Base-by-base conservation (phyloP, 768 basidiomycete species). In the Suillus subaureus region DNA sequence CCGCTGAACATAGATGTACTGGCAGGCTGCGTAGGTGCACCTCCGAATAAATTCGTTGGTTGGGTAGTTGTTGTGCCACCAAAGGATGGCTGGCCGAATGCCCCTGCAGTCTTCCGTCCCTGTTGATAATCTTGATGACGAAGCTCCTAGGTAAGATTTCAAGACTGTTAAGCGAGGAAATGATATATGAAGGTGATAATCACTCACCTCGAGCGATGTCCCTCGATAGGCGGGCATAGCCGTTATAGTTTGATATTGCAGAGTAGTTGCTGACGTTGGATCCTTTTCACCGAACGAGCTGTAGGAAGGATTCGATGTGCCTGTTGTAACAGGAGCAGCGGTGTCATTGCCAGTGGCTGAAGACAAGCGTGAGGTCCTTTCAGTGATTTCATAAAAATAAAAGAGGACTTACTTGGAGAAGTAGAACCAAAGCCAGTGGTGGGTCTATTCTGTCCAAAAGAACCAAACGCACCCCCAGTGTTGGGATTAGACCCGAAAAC, bases 211-310 rank as follows among this genome's bases (percentile, higher is more conserved):
- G 67, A 92, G 85, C 26, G 93, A 96, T 66, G 85, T 88, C 49
- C 90, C 89, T 65, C 84, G 78, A 73, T 95, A 97, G 21, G 84
- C 83, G 18, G 91, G 91, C 84, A 91, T 93, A 68, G 89, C 89
- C 21, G 89, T 85, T 62, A 94, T 94, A 43, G 89, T 85, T 76
- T 96, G 94, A 75, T 91, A 97, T 67, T 92, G 89, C 49, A 90
- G 80, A 15, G 78, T 65, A 60, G 61, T 80, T 21, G 79, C 69
- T 64, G 78, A 83, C 11, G 78, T 73, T 18, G 79, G 70, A 68
- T 96, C 94, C 70, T 93, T 93, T 72, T 96, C 94, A 42, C 62
- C 74, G 67, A 81, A 87, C 6, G 81, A 77, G 52, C 75, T 74
- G 72, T 89, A 96, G 3, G 85, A 75, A 4, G 93, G 89, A 68